These are phyloP conservation scores for Ustilago tritici DNA, from an alignment of 1,284 basidiomycete genomes.

Conservation along the genomic window DNA sequence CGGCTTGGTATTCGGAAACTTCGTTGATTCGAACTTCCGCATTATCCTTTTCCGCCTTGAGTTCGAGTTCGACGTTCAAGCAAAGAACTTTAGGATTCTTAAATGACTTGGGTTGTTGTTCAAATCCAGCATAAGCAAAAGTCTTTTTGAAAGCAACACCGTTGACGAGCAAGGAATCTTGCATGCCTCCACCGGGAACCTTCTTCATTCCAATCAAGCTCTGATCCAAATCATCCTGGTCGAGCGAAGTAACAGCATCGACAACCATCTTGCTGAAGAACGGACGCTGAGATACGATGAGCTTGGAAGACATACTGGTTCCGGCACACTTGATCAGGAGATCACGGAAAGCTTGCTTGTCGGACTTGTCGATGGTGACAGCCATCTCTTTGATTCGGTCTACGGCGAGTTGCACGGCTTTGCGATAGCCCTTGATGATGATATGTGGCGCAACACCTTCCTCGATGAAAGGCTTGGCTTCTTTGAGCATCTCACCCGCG, in stretches of 20 bases:
- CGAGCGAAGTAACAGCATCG: constrained; percentile 83
- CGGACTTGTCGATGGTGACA: constrained; percentile 87
- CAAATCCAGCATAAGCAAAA: constrained; percentile 98
- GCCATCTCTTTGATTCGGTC: constrained; percentile 90
- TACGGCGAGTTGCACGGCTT: constrained; percentile 86
- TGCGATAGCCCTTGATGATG: constrained; percentile 95
- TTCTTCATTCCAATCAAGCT: constrained; percentile 98
- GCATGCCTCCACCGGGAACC: constrained; percentile 98
- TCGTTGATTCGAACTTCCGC: constrained; percentile 97
- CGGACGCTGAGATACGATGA: constrained; percentile 98
- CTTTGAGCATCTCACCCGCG: constrained; percentile 94
- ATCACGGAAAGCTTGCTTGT: constrained; percentile 91
- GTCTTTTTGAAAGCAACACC: constrained; percentile 99
- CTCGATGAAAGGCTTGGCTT: constrained; percentile 90
- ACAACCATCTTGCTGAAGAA: constrained; percentile 99
- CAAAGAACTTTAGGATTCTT: constrained; percentile 88
- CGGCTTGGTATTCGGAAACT: constrained; percentile 89
- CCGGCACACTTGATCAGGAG: constrained; percentile 95
- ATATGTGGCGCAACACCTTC: constrained; percentile 97
- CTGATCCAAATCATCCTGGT: constrained; percentile 94
- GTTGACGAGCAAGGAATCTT: constrained; percentile 86
- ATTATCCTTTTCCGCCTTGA: constrained; percentile 99
- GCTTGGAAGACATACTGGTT: constrained; percentile 99
- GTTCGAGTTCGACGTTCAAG: constrained; percentile 96
- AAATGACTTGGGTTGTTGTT: constrained; percentile 98